Percentiles rank a stretch among this genome's conserved stretches.
Evolutionary conservation across 2,329 filamentous ascomycete genomes (phyloP).

Genomic region (Septoria linicola): DNA sequence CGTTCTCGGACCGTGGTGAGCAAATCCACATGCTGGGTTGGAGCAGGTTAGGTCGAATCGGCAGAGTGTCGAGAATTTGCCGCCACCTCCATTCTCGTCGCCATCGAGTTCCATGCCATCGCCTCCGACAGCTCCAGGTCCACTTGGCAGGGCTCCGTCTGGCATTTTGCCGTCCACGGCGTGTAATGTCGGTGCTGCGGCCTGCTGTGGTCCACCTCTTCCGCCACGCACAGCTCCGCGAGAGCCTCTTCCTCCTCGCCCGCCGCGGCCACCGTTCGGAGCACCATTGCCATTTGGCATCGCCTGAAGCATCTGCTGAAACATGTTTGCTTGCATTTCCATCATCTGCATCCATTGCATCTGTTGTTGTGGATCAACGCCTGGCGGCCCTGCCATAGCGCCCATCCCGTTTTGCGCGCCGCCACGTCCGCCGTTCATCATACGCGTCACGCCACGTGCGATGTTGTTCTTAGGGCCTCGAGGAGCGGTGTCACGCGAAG

Average conservation of each 20-base stretch:
- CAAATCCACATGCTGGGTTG: slow-evolving; percentile 86
- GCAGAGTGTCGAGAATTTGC: slow-evolving; percentile 68
- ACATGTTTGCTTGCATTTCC: slow-evolving; percentile 75
- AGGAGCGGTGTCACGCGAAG: slow-evolving; percentile 62
- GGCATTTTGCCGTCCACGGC: slow-evolving; percentile 29
- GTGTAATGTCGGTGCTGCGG: slow-evolving; percentile 15
- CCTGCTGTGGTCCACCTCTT: slow-evolving; percentile 15
- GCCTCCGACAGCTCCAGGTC: slow-evolving; percentile 34
- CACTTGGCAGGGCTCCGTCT: slow-evolving; percentile 23
- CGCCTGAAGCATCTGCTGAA: slow-evolving; percentile 63
- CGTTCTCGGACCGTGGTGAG: slow-evolving; percentile 81
- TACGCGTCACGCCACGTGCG: slow-evolving; percentile 45
- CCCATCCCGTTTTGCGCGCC: slow-evolving; percentile 24
- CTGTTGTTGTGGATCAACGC: slow-evolving; percentile 64
- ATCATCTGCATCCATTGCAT: slow-evolving; percentile 66
- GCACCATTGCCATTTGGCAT: slow-evolving; percentile 21
- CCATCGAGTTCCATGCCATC: slow-evolving; percentile 63
- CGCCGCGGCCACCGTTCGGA: slow-evolving; percentile 49
- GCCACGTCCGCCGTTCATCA: slow-evolving; percentile 34
- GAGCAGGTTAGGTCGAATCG: slow-evolving; percentile 87
- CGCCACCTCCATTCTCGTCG: slow-evolving; percentile 50
- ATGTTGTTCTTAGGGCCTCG: slow-evolving; percentile 61
- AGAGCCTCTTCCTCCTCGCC: slow-evolving; percentile 18
- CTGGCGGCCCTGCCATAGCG: slow-evolving; percentile 48
- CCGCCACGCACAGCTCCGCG: slow-evolving; percentile 17